Percentiles rank a stretch among this genome's conserved stretches.
Evolutionary conservation across 2,329 filamentous ascomycete genomes (phyloP).

Genomic region (Penicillium brasilianum): DNA sequence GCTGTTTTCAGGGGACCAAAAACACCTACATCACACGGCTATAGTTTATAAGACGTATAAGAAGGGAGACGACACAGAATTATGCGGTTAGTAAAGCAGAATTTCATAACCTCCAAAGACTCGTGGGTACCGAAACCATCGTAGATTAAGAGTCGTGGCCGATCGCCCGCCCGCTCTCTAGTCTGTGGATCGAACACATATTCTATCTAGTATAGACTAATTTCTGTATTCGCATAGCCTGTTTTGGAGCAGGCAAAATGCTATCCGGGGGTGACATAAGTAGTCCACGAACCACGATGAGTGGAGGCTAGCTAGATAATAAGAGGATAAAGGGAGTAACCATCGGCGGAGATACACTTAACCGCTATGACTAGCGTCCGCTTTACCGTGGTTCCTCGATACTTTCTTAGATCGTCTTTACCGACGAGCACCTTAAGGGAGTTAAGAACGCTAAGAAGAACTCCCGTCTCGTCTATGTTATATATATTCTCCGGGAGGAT

Average conservation of each 20-base stretch:
- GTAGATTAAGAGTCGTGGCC: slow-evolving; percentile 18
- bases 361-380: too few species aligned
- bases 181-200: slow-evolving; percentile 20
- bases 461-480: slow-evolving; percentile 45
- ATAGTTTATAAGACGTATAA: neutral
- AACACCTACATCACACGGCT: slow-evolving; percentile 4
- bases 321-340: too few species aligned
- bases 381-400: too few species aligned
- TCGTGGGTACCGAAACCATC: slow-evolving; percentile 21
- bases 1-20: neutral
- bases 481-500: slow-evolving; percentile 40
- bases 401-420: too few species aligned
- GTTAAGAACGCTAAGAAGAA: slow-evolving; percentile 32
- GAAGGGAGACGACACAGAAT: neutral
- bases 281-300: slow-evolving; percentile 16
- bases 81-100: slow-evolving; percentile 7
- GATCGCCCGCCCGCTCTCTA: slow-evolving; percentile 16
- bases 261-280: slow-evolving; percentile 16
- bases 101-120: slow-evolving; percentile 18
- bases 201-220: slow-evolving; percentile 18
- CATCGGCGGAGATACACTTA: too few species aligned
- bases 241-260: slow-evolving; percentile 18
- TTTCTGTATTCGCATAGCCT: too few species aligned
- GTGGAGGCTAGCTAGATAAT: neutral
- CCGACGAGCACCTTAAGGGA: slow-evolving; percentile 38